Base-by-base conservation (phyloP, 495 filamentous ascomycete genomes). In the Pseudomonodictys pantanalensis region DNA sequence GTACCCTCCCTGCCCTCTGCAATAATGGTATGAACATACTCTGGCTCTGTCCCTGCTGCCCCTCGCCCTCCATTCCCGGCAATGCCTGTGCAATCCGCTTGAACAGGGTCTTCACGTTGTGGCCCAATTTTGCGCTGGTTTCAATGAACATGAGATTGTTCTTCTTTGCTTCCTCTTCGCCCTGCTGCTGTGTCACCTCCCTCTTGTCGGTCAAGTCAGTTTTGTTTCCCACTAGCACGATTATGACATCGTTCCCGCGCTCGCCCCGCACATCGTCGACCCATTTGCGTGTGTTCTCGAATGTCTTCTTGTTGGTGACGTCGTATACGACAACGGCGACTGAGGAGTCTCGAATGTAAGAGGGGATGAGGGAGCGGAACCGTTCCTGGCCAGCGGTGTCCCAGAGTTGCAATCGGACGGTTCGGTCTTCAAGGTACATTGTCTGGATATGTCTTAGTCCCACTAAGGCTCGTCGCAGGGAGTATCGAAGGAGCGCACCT, bases 401-500 rank as follows among this genome's bases (percentile, higher is more conserved):
- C 93, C 93, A 98, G 59, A 98, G 84, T 65, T 98, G 93, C 71
- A 98, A 80, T 66, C 93, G 90, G 32, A 98, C 95, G 33, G 93
- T 98, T 66, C 93, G 84, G 75, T 98, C 93, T 79, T 98, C 93
- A 42, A 98, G 88, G 75, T 98, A 98, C 93, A 98, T 98, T 23
- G 93, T 98, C 91, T 95, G 59, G 25, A 18, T 26, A 29, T 26
- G 48, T 44, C 28, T 72, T 73, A 56, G 35, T 48, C n/a, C n/a
- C 17, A 22, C 5, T 24, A 25, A 10, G 50, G 30, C n/a, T n/a
- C 15, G 18, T n/a, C 12, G 3, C 17, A 39, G 42, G 20, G 2
- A 48, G 6, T 8, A 26, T 11, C 25, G 24, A 17, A 2, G 38
- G 3, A 8, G 52, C 70, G 60, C 81, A 89, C 90, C 85, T 98